Base-by-base conservation (phyloP, 228 moss, liverwort and hornwort genomes). In the Sphagnum fallax region DNA sequence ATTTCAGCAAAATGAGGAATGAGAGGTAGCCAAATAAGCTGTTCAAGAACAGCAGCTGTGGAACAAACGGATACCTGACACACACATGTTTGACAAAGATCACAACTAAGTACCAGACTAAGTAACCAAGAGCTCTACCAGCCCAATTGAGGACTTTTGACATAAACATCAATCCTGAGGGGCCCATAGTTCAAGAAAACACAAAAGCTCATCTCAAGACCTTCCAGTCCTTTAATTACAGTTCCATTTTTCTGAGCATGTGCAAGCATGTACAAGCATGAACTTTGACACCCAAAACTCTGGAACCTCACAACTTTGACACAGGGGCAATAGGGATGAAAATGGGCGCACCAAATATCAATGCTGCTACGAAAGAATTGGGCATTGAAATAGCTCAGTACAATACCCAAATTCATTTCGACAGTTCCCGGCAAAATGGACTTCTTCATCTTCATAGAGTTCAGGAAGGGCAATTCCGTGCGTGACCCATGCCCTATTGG, bases 381-480 rank as follows among this genome's bases (percentile, higher is more conserved):
- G 4, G 85, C 97, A 70, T 97, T 97, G 73, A 93, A 84, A 69
- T 78, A 91, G 82, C 97, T 93, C 69, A 97, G 79, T 9, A 97
- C 2, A 52, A 97, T 93, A 52, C 97, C 97, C 65, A 98, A 76
- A 70, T 91, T 93, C 98, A 94, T 92, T 80, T 98, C 94, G 8
- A 73, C 47, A 11, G 94, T 92, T 60, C 98, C 98, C 10, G 94
- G 60, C 51, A 98, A 71, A 75, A 98, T 94, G 60, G 94, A 94
- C 98, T 94, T 98, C 81, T 98, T 98, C 98, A 98, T 94, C 81
- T 94, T 98, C 82, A 94, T 68, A 4, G 98, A 98, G 75, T 98
- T 98, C 52, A 76, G 71, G 60, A 89, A 98, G 4, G 87, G 80
- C 62, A 94, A 77, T 78, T 98, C 94, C 6, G 89, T 71, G 18